These are phyloP conservation scores for Daldinia loculata DNA, from an alignment of 495 filamentous ascomycete genomes.

Conservation along the genomic window DNA sequence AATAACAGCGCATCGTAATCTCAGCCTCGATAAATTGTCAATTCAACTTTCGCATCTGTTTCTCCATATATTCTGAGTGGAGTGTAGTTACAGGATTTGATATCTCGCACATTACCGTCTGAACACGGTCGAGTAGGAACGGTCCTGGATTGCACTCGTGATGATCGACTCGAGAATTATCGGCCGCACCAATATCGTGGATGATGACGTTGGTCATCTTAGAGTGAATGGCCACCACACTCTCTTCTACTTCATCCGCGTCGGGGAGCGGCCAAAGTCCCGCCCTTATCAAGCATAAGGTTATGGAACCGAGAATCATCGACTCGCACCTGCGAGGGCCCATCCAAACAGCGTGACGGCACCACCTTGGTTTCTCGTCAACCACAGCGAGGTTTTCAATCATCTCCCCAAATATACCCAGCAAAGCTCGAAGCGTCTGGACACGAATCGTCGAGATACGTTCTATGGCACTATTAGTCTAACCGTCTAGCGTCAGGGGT, in stretches of 20 bases:
- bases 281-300: slow-evolving; percentile 19
- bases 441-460: slow-evolving; percentile 1
- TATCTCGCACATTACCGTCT: not conserved
- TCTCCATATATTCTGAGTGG: not conserved
- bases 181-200: not conserved
- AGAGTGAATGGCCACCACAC: not conserved
- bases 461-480: not conserved
- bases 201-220: not conserved
- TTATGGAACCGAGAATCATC: slow-evolving; percentile 32
- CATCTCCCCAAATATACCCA: slow-evolving; percentile 18
- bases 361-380: slow-evolving; percentile 26
- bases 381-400: slow-evolving; percentile 18
- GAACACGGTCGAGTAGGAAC: not conserved
- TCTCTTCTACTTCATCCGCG: slow-evolving; percentile 16
- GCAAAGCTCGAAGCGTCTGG: slow-evolving; percentile 17
- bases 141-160: not conserved
- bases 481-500: not conserved
- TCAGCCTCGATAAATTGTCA: not conserved
- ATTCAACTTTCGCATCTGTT: not conserved
- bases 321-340: slow-evolving; percentile 27
- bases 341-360: slow-evolving; percentile 16
- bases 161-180: not conserved
- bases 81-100: not conserved
- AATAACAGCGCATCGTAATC: not conserved
- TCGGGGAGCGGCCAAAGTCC: slow-evolving; percentile 26